phyloP scores from a whole-genome alignment of 495 filamentous ascomycete species.

The Lichenothelia convexa region DNA sequence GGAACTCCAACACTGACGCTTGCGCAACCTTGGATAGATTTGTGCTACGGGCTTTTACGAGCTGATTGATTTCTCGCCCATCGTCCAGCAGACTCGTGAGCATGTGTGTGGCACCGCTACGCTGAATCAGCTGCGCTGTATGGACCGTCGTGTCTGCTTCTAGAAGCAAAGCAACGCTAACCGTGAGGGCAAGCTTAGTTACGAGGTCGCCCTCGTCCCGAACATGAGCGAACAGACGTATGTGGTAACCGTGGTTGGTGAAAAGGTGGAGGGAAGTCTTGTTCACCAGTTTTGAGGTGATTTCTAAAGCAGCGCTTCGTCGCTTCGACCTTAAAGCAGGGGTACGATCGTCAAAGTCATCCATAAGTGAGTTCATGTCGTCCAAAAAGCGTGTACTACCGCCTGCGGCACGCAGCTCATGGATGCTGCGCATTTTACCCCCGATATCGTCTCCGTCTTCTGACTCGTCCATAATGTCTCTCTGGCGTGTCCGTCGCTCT shows the following conservation, averaged over 20 bases:
- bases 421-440: slow-evolving; percentile 53
- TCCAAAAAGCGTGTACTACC: slow-evolving; percentile 65
- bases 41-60: slow-evolving; percentile 42
- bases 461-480: slow-evolving; percentile 30
- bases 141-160: slow-evolving; percentile 29
- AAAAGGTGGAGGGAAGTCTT: slow-evolving; percentile 61
- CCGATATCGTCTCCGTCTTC: slow-evolving; percentile 22
- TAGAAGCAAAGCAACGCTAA: slow-evolving; percentile 37
- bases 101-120: slow-evolving; percentile 29
- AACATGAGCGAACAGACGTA: slow-evolving; percentile 40
- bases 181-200: slow-evolving; percentile 37
- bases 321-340: slow-evolving; percentile 27
- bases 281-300: slow-evolving; percentile 31
- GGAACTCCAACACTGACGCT: slow-evolving; percentile 32
- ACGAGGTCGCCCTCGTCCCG: slow-evolving; percentile 19
- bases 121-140: slow-evolving; percentile 30
- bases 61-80: slow-evolving; percentile 30
- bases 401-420: slow-evolving; percentile 77
- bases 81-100: slow-evolving; percentile 34
- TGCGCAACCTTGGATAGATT: slow-evolving; percentile 51
- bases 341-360: slow-evolving; percentile 50
- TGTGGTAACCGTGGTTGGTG: slow-evolving; percentile 53
- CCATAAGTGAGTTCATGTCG: slow-evolving; percentile 64
- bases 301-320: slow-evolving; percentile 41
- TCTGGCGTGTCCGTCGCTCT: slow-evolving; percentile 1